phyloP scores from a whole-genome alignment of 331 rosid genomes.

The Quercus tomentella region DNA sequence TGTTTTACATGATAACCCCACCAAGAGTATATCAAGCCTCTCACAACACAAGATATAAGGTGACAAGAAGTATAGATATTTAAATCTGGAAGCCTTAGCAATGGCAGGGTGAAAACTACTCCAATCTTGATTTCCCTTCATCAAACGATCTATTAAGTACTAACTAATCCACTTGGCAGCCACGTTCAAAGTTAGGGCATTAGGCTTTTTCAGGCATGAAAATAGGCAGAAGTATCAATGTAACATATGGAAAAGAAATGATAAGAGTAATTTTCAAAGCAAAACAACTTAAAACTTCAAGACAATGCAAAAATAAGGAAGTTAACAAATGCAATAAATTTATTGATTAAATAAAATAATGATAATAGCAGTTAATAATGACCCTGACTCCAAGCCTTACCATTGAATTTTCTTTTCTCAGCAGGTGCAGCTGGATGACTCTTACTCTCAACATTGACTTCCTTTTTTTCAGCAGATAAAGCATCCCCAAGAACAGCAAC shows the following conservation, averaged over 20 bases:
- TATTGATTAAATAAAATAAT: not conserved
- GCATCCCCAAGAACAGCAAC: slow-evolving; percentile 47
- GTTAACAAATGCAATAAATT: not conserved
- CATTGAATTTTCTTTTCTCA: slow-evolving; percentile 84
- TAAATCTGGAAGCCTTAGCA: not conserved
- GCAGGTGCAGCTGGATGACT: slow-evolving; percentile 33
- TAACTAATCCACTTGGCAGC: not conserved
- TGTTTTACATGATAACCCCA: not conserved
- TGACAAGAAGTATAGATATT: not conserved
- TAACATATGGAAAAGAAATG: not conserved
- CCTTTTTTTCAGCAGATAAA: slow-evolving; percentile 42
- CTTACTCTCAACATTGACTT: slow-evolving; percentile 44
- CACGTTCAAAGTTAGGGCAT: not conserved
- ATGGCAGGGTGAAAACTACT: not conserved
- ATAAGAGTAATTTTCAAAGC: no score
- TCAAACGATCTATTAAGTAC: not conserved
- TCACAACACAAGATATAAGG: not conserved
- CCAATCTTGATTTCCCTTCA: not conserved
- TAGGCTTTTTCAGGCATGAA: not conserved
- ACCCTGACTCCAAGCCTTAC: slow-evolving; percentile 43
- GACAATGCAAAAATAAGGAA: not conserved
- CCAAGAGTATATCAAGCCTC: not conserved
- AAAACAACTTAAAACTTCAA: not conserved
- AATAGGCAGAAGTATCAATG: not conserved
- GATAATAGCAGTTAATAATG: not conserved